phyloP scores from a whole-genome alignment of 1,284 basidiomycete genomes.

The Vanrija pseudolonga region DNA sequence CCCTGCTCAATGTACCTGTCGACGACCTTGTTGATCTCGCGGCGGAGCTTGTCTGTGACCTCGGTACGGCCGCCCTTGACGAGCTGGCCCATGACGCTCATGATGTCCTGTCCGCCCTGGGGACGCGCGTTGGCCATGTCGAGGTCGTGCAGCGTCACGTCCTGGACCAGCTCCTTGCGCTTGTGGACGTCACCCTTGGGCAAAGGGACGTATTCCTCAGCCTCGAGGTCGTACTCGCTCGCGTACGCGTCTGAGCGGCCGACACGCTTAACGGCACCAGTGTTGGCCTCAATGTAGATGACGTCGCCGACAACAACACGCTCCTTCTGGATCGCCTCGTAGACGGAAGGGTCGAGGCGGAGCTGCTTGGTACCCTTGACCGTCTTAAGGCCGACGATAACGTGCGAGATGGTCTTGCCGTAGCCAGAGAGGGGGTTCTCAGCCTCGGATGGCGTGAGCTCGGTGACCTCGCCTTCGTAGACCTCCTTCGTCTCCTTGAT shows the following conservation, averaged over 20 bases:
- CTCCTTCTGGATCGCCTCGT: conserved; percentile 96
- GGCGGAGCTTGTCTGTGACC: conserved; percentile 91
- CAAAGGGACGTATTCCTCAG: conserved; percentile 94
- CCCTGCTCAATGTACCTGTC: conserved; percentile 97
- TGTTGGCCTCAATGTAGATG: conserved; percentile 91
- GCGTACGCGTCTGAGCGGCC: conserved; percentile 97
- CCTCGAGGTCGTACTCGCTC: conserved; percentile 96
- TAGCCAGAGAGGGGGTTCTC: conserved; percentile 95
- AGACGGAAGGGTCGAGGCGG: conserved; percentile 88
- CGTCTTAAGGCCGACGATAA: conserved; percentile 93
- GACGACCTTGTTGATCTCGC: conserved; percentile 98
- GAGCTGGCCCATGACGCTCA: conserved; percentile 97
- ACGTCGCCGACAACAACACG: conserved; percentile 96
- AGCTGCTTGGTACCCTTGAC: conserved; percentile 98
- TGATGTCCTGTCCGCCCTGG: conserved; percentile 87
- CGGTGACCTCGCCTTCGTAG: conserved; percentile 97
- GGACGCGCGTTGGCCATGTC: conserved; percentile 96
- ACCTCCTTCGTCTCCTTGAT: conserved; percentile 99
- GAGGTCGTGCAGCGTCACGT: conserved; percentile 92
- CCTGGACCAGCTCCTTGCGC: conserved; percentile 94
- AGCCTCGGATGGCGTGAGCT: conserved; percentile 89
- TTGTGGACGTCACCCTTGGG: conserved; percentile 99
- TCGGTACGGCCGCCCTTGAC: conserved; percentile 93
- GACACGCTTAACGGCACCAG: conserved; percentile 96
- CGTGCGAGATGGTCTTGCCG: conserved; percentile 97